These are phyloP conservation scores for Botryotinia calthae DNA, from an alignment of 2,329 filamentous ascomycete species.

Conservation along the genomic window DNA sequence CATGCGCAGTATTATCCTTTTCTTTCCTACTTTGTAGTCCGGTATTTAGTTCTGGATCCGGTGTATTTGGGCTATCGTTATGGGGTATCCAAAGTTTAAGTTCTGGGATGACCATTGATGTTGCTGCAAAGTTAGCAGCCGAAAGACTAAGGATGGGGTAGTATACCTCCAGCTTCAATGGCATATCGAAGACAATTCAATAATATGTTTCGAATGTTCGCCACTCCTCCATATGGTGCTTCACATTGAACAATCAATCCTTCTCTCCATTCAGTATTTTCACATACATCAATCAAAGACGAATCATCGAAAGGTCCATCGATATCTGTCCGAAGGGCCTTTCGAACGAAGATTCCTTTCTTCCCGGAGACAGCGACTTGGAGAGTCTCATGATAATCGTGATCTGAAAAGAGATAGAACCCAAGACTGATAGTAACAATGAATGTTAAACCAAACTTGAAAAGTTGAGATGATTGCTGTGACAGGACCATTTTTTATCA, in stretches of 20 bases:
- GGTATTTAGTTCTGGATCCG: not conserved
- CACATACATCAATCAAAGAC: constrained; percentile 31
- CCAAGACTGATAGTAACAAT: not conserved
- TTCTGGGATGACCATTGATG: constrained; percentile 17
- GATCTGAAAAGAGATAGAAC: constrained; percentile 14
- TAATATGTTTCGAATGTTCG: constrained; percentile 44
- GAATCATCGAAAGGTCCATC: constrained; percentile 29
- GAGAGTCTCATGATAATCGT: constrained; percentile 16
- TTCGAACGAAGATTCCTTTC: constrained; percentile 24
- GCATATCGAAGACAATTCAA: constrained; percentile 44
- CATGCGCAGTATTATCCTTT: constrained; percentile 14
- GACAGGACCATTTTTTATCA: constrained; percentile 6
- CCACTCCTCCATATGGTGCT: constrained; percentile 42
- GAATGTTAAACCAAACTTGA: constrained; percentile 23
- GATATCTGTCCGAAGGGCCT: constrained; percentile 24
- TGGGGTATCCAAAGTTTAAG: constrained; percentile 20
- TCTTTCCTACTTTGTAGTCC: constrained; percentile 18
- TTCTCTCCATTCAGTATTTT: constrained; percentile 37
- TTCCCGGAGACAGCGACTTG: constrained; percentile 11
- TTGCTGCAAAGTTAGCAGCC: constrained; percentile 14
- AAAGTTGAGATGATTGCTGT: not conserved
- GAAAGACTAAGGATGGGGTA: not conserved
- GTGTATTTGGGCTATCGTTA: constrained; percentile 2
- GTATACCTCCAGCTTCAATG: constrained; percentile 40
- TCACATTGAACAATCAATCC: constrained; percentile 43